phyloP scores from a whole-genome alignment of 2,329 filamentous ascomycete genomes.

The Emmonsiellopsis sp. region DNA sequence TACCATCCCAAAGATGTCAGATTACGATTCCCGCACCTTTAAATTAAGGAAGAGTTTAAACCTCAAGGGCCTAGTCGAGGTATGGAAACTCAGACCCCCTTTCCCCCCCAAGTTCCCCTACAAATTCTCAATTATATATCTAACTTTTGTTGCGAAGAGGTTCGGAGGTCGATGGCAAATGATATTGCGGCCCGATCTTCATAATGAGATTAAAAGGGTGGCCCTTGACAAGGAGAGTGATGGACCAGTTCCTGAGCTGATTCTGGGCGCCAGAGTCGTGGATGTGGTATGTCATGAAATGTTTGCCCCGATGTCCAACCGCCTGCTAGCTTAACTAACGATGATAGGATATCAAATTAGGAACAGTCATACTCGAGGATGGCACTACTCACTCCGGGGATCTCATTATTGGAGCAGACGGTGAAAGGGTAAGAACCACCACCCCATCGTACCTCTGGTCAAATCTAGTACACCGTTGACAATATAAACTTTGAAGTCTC shows the following conservation, averaged over 20 bases:
- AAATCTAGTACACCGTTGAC: background rate
- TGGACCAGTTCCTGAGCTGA: background rate
- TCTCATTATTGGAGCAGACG: constrained; percentile 30
- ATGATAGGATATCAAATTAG: constrained; percentile 3
- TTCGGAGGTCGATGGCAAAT: background rate
- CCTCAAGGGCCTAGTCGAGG: background rate
- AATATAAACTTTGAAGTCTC: background rate
- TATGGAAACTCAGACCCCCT: background rate
- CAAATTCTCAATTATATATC: background rate
- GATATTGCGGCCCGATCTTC: background rate
- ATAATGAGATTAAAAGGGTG: background rate
- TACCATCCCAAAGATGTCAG: background rate
- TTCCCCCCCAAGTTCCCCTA: background rate
- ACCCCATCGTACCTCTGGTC: background rate
- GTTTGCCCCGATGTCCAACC: background rate
- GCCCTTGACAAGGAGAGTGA: background rate
- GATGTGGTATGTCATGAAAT: background rate
- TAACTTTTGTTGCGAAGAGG: background rate
- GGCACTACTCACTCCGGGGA: constrained; percentile 22
- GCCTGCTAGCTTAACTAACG: background rate
- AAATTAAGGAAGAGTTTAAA: background rate
- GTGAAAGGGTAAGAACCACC: constrained; percentile 7
- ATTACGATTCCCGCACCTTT: background rate
- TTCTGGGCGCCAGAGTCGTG: background rate
- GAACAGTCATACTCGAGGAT: constrained; percentile 23